Base-by-base conservation (phyloP, 1,284 basidiomycete species). In the Ceratobasidium sp. region DNA sequence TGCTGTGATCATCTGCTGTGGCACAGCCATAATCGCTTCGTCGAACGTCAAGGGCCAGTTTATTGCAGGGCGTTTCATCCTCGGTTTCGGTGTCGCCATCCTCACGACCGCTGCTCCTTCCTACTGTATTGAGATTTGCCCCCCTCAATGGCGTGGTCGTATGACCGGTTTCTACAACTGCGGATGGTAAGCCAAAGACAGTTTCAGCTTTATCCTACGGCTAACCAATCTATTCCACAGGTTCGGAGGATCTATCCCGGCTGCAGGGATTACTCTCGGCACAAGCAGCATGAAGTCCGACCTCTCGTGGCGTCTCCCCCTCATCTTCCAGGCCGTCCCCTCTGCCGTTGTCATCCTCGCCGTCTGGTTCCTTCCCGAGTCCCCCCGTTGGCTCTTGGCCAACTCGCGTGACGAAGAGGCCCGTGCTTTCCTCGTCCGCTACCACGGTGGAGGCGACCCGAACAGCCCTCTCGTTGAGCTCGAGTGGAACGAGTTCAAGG, bases 101-200 rank as follows among this genome's bases (percentile, higher is more conserved):
- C 81, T 83, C 5, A 84, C 85, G 13, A 85, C 84, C 23, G 86
- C 86, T 9, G 86, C 86, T 8, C 86, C 86, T 6, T 80, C 82
- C 9, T 85, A 85, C 78, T 82, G 81, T 30, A 81, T 83, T 64
- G 84, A 89, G 77, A 86, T 89, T 80, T 84, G 87, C 11, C 88
- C 88, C 46, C 87, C 88, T 18, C 87, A 88, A 79, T 89, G 88
- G 88, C 83, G 88, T 76, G 87, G 88, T 66, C 83, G 86, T 30
- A 80, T 87, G 76, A 87, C 87, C 26, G 87, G 85, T 72, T 78
- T 87, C 81, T 86, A 79, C 80, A 79, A 83, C 84, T 73, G 86
- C 85, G 72, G 80, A 77, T 76, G 80, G 82, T 73, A 79, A 80
- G 79, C 77, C 78, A 43, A 76, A 76, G 13, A 28, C 43, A n/a